Evolutionary conservation across 2,329 filamentous ascomycete genomes (phyloP).

Genomic region (Cordyceps fumosorosea): DNA sequence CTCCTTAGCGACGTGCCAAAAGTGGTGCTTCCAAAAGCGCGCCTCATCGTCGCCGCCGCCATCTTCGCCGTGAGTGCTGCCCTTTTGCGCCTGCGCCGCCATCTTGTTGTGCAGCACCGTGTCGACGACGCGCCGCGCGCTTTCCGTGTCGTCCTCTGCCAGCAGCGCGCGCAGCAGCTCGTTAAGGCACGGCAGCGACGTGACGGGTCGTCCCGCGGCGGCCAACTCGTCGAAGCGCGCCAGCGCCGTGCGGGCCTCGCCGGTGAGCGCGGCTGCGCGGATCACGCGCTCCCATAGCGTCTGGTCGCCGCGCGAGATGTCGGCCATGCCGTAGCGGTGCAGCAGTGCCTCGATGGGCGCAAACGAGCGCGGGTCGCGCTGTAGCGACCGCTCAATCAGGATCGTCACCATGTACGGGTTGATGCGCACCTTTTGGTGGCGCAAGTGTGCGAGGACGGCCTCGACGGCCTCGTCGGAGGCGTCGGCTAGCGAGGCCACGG

Average conservation of each 20-base stretch:
- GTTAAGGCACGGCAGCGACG: conserved; percentile 36
- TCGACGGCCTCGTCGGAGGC: conserved; percentile 45
- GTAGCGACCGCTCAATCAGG: conserved; percentile 62
- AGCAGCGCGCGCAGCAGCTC: conserved; percentile 35
- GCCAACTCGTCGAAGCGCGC: conserved; percentile 40
- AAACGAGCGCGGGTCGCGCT: conserved; percentile 50
- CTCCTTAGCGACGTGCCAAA: conserved; percentile 41
- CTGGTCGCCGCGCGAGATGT: conserved; percentile 40
- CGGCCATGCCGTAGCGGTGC: conserved; percentile 42
- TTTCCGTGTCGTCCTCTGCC: conserved; percentile 17
- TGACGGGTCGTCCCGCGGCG: conserved; percentile 31
- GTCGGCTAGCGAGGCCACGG: conserved; percentile 28
- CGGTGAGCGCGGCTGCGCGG: conserved; percentile 54
- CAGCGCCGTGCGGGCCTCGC: conserved; percentile 44
- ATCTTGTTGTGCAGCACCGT: conserved; percentile 24
- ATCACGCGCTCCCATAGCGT: conserved; percentile 67
- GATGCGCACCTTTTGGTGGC: conserved; percentile 41
- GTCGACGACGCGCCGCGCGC: conserved; percentile 28
- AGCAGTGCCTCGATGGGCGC: conserved; percentile 55
- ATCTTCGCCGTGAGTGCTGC: not conserved
- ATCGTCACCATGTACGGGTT: conserved; percentile 68
- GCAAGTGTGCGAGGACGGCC: conserved; percentile 58
- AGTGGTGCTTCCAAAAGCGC: conserved; percentile 42
- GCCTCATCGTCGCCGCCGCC: conserved; percentile 14
- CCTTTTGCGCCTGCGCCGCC: conserved; percentile 15